phyloP scores from a whole-genome alignment of 2,329 filamentous ascomycete genomes.

The Aspergillus clavatus region DNA sequence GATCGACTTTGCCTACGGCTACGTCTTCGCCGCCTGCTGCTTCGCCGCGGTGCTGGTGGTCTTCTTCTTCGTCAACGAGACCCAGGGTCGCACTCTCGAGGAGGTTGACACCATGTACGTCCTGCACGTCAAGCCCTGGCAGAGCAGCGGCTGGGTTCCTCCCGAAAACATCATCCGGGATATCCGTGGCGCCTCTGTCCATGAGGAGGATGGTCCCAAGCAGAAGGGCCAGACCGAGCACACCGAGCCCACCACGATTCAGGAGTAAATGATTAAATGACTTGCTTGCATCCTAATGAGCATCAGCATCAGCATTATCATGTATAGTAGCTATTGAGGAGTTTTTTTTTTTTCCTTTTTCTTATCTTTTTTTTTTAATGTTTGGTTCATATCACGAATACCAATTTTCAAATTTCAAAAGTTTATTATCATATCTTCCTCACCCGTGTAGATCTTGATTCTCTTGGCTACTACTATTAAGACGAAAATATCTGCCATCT shows the following conservation, averaged over 20 bases:
- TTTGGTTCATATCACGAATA: no score
- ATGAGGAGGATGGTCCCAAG: constrained; percentile 8
- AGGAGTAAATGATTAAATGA: no score
- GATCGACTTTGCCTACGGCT: constrained; percentile 69
- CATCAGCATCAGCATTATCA: no score
- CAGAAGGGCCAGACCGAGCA: constrained; percentile 14
- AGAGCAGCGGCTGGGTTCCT: constrained; percentile 50
- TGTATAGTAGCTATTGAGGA: no score
- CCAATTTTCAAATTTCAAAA: no score
- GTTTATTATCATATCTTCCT: no score
- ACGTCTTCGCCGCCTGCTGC: constrained; percentile 70
- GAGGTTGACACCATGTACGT: constrained; percentile 74
- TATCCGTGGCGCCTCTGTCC: constrained; percentile 17
- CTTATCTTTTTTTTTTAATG: no score
- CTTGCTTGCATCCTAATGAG: no score
- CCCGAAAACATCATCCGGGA: constrained; percentile 30
- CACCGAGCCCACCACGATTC: constrained; percentile 17
- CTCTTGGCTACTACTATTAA: no score
- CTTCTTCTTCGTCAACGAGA: constrained; percentile 70
- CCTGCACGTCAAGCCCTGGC: constrained; percentile 54
- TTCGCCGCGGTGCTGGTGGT: constrained; percentile 57
- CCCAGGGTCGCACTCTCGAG: constrained; percentile 63
- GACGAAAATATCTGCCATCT: no score
- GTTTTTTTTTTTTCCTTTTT: no score
- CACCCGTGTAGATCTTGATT: no score